Evolutionary conservation across 2,329 filamentous ascomycete genomes (phyloP), one percentile per base, ranked within the genome.

Genomic region (Chaetomium globosum): DNA sequence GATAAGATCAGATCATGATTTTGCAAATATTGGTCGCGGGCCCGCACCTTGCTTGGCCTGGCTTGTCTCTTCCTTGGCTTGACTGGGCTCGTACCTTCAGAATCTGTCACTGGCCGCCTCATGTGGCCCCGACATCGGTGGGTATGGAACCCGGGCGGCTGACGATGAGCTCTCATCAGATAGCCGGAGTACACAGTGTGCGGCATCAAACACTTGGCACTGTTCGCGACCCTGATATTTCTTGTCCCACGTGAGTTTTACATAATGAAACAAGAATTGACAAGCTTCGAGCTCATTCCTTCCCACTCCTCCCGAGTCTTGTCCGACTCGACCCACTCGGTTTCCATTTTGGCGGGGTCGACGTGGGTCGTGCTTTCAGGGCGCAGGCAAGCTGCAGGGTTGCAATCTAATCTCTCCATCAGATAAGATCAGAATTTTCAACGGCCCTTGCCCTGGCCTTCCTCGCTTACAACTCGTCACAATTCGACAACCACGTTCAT

Each of bases 341-440:
- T 12, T 36, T 33, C 52, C 52, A 8, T 19, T 53, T 28, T 53
- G 4, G 51, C 13, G 30, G 9, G 19, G 52, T 19, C 10, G 9
- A n/a, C 19, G 51, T 13, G 30, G 33, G 33, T 12, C 33, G 33
- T 36, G 33, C 33, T 36, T 36, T 3, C 33, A 36, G 33, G 33
- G 2, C 12, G 33, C 33, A 36, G 33, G n/a, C 26, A n/a, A 33
- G 51, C 16, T 19, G 26, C 33, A 19, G 46, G 31, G 39, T 43
- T 36, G 36, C 21, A 46, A 68, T 68, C 66, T 67, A 61, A 65
- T 65, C 63, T 64, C 62, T 68, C 66, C 53, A 66, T 66, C 64
- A 61, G 66, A 68, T 68, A 58, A 66, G 64, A 68, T 67, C 43
- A 65, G 33, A 61, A 30, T 57, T 55, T 60, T 60, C 55, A 51